phyloP scores from a whole-genome alignment of 164 flowering plant species.

The Nymphaea colorata region DNA sequence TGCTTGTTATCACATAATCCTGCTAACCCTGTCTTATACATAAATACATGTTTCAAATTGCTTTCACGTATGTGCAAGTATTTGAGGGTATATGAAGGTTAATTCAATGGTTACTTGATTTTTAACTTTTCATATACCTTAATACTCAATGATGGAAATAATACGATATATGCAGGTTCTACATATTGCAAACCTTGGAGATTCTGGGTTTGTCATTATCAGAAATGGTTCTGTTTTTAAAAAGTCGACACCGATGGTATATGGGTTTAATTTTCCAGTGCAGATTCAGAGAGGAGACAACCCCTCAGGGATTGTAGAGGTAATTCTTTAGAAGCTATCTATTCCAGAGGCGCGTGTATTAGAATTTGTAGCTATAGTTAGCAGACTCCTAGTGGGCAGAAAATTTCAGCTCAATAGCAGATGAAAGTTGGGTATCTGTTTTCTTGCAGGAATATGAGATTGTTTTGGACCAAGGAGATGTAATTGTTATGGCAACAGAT shows the following conservation, averaged over 20 bases:
- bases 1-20: too few relatives aligned
- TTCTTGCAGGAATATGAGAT: constrained; percentile 41
- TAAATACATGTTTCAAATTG: too few relatives aligned
- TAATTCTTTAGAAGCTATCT: constrained; percentile 7
- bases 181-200: constrained; percentile 68
- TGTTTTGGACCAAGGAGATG: constrained; percentile 62
- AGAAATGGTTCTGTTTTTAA: constrained; percentile 46
- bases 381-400: too few relatives aligned
- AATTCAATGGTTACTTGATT: too few relatives aligned
- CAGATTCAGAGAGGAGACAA: constrained; percentile 45
- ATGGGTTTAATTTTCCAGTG: constrained; percentile 61
- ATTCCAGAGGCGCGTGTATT: too few relatives aligned
- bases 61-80: too few relatives aligned
- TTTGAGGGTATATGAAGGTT: too few relatives aligned
- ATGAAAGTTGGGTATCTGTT: neutral
- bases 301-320: constrained; percentile 46
- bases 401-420: too few relatives aligned
- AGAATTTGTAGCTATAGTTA: too few relatives aligned
- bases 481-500: constrained; percentile 64
- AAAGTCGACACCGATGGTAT: constrained; percentile 50
- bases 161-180: constrained; percentile 37
- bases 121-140: too few relatives aligned
- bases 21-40: too few relatives aligned
- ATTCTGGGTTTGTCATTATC: constrained; percentile 59
- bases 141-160: neutral